Evolutionary conservation across 2,329 filamentous ascomycete species (phyloP), one percentile per base, ranked within the genome.

Genomic region (Sphaerulina musiva): DNA sequence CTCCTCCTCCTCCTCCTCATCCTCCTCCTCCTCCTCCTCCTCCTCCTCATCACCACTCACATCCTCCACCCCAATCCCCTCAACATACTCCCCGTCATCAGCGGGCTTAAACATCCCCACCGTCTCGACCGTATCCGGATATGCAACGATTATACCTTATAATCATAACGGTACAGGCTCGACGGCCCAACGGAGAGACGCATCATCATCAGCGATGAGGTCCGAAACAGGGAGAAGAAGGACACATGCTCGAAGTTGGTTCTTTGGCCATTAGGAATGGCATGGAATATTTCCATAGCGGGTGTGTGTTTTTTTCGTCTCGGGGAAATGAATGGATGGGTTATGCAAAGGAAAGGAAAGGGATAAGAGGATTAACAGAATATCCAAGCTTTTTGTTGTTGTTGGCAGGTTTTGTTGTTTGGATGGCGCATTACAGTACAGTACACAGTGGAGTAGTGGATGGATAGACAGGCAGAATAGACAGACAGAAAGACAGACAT

Each of bases 31-130:
- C 10, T 40, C 46, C 36, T 17, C 51, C 36, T 11, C 42, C 36
- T 11, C 42, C 20, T 20, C 20, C 2, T 17, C 50, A 26, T 38
- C 54, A n/a, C 14, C 47, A 4, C 20, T 48, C 11, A 29, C 51
- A 36, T 38, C 53, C 11, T 32, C 42, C 14, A 7, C 51, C 29
- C 26, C 39, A 14, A 4, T 51, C 11, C 40, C 57, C 8, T 46
- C 51, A 44, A n/a, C 49, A 20, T 36, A 45, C 45, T 46, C 56
- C 20, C 39, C 53, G 11, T 46, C 50, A 32, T 38, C 42, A 2
- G 20, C 48, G 14, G 49, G 43, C 9, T 17, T 48, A 20, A 38
- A 17, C 4, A 48, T 48, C 12, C 46, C 46, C 10, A 48, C 46
- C 14, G 17, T 48, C 23, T 39, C 38, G 23, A 48, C 46, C 12